These are phyloP conservation scores for Coemansia sp. DNA, from an alignment of 192 early-diverging fungal genomes.

Conservation along the genomic window DNA sequence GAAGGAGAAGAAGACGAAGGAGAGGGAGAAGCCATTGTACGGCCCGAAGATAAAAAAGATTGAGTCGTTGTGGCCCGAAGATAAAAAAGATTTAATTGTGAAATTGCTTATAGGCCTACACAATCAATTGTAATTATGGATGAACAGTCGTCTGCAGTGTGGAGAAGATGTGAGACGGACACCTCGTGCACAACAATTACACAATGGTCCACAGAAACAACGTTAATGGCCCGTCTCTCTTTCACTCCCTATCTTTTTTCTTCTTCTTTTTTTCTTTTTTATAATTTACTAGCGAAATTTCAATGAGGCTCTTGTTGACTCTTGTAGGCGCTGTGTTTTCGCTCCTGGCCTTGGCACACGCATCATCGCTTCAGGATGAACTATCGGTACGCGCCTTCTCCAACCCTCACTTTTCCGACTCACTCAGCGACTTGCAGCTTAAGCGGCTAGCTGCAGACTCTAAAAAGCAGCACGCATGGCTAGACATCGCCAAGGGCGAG, in stretches of 20 bases:
- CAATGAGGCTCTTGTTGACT: no score
- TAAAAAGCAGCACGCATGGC: slow-evolving; percentile 26
- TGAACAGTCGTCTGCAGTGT: no score
- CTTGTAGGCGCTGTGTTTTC: slow-evolving; percentile 4
- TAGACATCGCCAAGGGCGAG: slow-evolving; percentile 56
- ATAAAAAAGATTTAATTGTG: no score
- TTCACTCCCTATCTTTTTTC: neutral
- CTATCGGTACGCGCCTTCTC: slow-evolving; percentile 22
- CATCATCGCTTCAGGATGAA: slow-evolving; percentile 12
- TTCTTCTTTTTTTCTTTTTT: neutral
- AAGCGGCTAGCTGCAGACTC: slow-evolving; percentile 15
- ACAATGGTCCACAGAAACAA: no score
- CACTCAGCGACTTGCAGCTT: slow-evolving; percentile 38
- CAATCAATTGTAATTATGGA: no score
- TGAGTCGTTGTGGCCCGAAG: no score
- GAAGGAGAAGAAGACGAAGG: no score
- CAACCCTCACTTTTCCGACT: slow-evolving; percentile 34
- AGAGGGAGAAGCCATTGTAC: no score
- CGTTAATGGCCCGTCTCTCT: neutral
- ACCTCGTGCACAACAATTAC: no score
- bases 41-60: no score
- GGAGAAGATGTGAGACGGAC: no score
- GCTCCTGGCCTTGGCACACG: neutral
- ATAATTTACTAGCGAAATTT: neutral
- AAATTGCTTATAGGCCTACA: no score